Base-by-base conservation (phyloP, 2,329 filamentous ascomycete genomes). In the Aspergillus awamori region DNA sequence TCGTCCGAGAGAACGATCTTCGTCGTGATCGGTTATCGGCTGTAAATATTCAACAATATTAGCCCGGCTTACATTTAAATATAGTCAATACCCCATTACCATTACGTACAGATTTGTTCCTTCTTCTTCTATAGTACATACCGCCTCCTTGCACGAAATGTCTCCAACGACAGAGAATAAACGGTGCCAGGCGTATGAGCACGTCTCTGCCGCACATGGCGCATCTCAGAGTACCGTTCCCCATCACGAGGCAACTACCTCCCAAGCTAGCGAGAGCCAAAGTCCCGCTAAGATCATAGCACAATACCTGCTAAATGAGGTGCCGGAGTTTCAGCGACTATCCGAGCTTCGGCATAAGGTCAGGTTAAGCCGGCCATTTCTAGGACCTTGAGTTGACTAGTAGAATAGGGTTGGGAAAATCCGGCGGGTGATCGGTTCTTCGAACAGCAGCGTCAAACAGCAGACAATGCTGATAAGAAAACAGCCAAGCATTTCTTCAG, bases 391-490 rank as follows among this genome's bases (percentile, higher is more conserved):
- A 41, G 39, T 41, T 41, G 39, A 41, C 39, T 2, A 24, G 28
- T 45, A 15, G 39, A 17, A 47, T n/a, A 62, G 60, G 60, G 57
- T 2, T 62, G 57, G 57, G 48, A 48, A 17, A 59, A 57, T 45
- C 26, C 41, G 5, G 13, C 28, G 39, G 63, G 55, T 17, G 55
- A 62, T 24, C 7, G 2, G 1, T 64, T 58, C 38, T 64, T 64
- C 45, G 51, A 51, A 36, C 43, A 59, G n/a, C 63, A 64, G 30
- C 60, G 60, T n/a, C 45, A 24, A 20, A 47, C 13, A 10, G 60
- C 63, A 28, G 63, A 64, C 36, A 17, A 60, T 5, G 24, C 63
- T 8, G 33, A 57, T 20, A 26, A 48, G 0, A 56, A 56, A 5
- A 60, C 54, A 51, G 28, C 45, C 51, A 48, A 43, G 13, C 33